Evolutionary conservation across 2,329 filamentous ascomycete species (phyloP).

Genomic region (Zymoseptoria brevis): DNA sequence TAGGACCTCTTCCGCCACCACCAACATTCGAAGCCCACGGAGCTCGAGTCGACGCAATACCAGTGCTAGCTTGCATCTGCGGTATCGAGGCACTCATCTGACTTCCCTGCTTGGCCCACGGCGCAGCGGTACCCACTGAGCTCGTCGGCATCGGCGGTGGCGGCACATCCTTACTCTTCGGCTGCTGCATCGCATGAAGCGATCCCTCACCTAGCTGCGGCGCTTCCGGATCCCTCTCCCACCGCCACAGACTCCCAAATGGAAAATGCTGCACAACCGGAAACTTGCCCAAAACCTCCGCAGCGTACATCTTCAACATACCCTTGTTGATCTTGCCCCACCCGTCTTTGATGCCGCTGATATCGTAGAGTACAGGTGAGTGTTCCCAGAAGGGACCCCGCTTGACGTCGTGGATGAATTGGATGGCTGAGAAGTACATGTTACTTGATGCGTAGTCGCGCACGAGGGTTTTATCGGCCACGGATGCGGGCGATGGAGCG

Average conservation of each 20-base stretch:
- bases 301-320: constrained; percentile 99
- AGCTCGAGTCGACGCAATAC: constrained; percentile 23
- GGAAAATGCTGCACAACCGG: constrained; percentile 92
- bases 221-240: constrained; percentile 37
- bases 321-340: constrained; percentile 97
- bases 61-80: constrained; percentile 21
- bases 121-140: constrained; percentile 18
- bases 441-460: constrained; percentile 36
- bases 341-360: constrained; percentile 77
- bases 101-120: constrained; percentile 20
- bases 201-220: constrained; percentile 5
- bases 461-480: constrained; percentile 42
- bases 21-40: constrained; percentile 15
- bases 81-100: constrained; percentile 8
- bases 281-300: constrained; percentile 91
- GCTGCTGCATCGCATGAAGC: constrained; percentile 27
- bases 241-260: constrained; percentile 43
- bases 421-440: constrained; percentile 90
- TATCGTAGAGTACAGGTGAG: constrained; percentile 87
- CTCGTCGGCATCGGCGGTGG: background rate
- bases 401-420: constrained; percentile 97
- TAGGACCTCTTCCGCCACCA: background rate
- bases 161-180: constrained; percentile 20
- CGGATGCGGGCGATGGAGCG: constrained; percentile 62
- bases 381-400: constrained; percentile 91